phyloP scores from a whole-genome alignment of 1,139 yeast genomes.

The Kazachstania sp. region DNA sequence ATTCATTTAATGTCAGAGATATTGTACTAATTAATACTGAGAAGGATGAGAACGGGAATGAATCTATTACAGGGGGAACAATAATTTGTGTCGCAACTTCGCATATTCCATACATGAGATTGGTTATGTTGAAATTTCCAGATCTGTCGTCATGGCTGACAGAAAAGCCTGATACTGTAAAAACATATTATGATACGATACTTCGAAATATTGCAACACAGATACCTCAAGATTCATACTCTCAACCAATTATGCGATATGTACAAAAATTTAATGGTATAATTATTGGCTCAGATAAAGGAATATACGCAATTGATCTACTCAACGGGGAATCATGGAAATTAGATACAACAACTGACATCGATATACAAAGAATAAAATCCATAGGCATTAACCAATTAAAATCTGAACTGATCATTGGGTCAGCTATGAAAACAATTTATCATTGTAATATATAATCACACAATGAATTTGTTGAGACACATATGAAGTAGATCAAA shows the following conservation, averaged over 20 bases:
- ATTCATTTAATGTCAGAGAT: conserved; percentile 54
- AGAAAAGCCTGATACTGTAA: not conserved
- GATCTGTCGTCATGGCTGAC: conserved; percentile 10
- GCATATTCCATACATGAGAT: conserved; percentile 67
- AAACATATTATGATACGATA: conserved; percentile 35
- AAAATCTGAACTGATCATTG: conserved; percentile 8
- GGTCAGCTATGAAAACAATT: conserved; percentile 11
- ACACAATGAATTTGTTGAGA: no score
- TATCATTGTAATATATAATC: no score
- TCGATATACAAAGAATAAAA: conserved; percentile 42
- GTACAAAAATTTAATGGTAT: conserved; percentile 39
- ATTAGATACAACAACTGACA: conserved; percentile 24
- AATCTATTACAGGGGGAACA: conserved; percentile 10
- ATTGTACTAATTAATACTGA: conserved; percentile 30
- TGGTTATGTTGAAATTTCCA: conserved; percentile 45
- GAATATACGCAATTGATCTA: conserved; percentile 50
- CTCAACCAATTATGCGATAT: conserved; percentile 45
- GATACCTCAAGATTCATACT: conserved; percentile 66
- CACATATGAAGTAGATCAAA: no score
- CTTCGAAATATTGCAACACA: conserved; percentile 49
- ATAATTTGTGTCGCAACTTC: conserved; percentile 56
- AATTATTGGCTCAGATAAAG: conserved; percentile 69
- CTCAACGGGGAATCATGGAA: conserved; percentile 32
- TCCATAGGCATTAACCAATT: conserved; percentile 32
- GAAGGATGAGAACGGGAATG: conserved; percentile 13